Evolutionary conservation across 73 alveolate species (phyloP), one percentile per base, ranked within the genome.

Genomic region (Symbiodinium natans): DNA sequence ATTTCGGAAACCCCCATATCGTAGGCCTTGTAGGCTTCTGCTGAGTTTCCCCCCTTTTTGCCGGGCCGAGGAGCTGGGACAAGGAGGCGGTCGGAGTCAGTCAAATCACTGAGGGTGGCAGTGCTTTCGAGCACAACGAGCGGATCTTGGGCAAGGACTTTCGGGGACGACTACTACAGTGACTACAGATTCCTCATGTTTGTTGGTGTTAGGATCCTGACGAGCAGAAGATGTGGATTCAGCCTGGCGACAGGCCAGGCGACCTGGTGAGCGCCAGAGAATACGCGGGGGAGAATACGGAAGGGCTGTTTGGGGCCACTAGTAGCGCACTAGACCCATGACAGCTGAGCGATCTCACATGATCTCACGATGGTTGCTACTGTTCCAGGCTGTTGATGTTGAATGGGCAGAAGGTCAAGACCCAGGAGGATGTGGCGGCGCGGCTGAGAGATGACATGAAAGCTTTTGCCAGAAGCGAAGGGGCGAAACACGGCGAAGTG

Each of bases 181-280:
- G 21, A 21, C 27, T 1, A 2, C 0, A 21, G 75, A 29, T 29
- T 56, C 31, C 27, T 21, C 5, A 2, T 31, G 84, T n/a, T 27
- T 0, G 13, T 0, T 85, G 17, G 82, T 41, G 39, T 41, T 19
- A 71, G 97, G 88, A 71, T 41, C 46, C 89, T 1, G 97, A 25
- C 1, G 54, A 29, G 74, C 74, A 89, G 86, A 90, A 83, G 71
- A 68, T 90, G 52, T 90, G 97, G 97, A 90, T 90, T n/a, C 87
- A 71, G 97, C 97, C 97, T 29, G 97, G 97, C 41, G 97, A 90
- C 88, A 90, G 97, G 97, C 40, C 41, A 31, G 27, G 80, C 59
- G 6, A n/a, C n/a, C n/a, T n/a, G n/a, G n/a, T n/a, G n/a, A n/a
- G n/a, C n/a, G n/a, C n/a, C n/a, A n/a, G n/a, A n/a, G n/a, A n/a